Base-by-base conservation (phyloP, 441 rosid species). In the Gossypium gossypioides region DNA sequence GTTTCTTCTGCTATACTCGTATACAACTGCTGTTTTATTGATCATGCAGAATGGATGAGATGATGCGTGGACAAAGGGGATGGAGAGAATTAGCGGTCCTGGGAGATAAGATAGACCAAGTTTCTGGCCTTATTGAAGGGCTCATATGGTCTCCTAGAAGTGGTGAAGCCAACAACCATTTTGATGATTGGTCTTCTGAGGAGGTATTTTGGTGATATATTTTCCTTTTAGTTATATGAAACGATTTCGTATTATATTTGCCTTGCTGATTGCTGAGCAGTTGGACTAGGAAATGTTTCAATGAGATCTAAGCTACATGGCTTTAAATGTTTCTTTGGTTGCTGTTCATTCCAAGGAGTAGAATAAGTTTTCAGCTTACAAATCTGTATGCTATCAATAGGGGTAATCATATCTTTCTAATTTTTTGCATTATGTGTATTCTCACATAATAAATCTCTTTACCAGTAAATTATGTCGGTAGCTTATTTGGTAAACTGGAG, bases 31-130 rank as follows among this genome's bases (percentile, higher is more conserved):
- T 73, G 12, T 69, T 16, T 58, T 57, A 42, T 44, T 69, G 61
- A 63, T 73, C 72, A 27, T 77, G 73, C 82, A 87, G 89, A 81
- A 86, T 88, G 92, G 89, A 88, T 84, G 89, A 86, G 71, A 84
- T 88, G 92, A 88, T 88, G 92, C 83, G 82, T 78, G 92, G 89
- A 64, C 92, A 88, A 74, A 82, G 92, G 72, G 90, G 92, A 44
- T 86, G 92, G 92, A 85, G 92, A 73, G 92, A 88, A 77, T 85
- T 88, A 77, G 88, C 92, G 27, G 76, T 86, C 27, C 68, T 86
- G 52, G 92, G 92, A 42, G 92, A 85, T 74, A 88, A 83, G 74
- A 83, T 86, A 40, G 84, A 88, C 76, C n/a, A 88, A 72, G 81
- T 88, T 69, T 79, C 86, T 0, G 89, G 92, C 44, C 79, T 88